These are phyloP conservation scores for Pestalotiopsis fici DNA, from an alignment of 2,329 filamentous ascomycete genomes.

Conservation along the genomic window DNA sequence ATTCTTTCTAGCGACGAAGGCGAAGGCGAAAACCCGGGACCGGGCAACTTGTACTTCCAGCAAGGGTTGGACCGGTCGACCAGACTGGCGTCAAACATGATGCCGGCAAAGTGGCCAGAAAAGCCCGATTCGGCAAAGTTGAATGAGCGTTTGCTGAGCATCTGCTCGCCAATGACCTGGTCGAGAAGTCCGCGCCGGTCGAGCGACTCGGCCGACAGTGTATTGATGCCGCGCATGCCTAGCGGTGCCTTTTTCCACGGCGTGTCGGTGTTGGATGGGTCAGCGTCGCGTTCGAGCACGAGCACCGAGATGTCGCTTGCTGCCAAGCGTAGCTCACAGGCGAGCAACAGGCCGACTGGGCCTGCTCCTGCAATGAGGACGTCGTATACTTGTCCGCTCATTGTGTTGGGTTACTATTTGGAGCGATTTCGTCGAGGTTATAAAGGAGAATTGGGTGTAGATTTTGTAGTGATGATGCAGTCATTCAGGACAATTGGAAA, in stretches of 20 bases:
- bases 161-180: constrained; percentile 20
- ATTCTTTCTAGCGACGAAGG: constrained; percentile 22
- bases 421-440: too few species aligned
- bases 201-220: constrained; percentile 33
- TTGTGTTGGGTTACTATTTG: neutral
- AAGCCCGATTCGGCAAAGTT: constrained; percentile 23
- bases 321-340: constrained; percentile 33
- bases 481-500: neutral
- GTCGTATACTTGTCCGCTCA: constrained; percentile 24
- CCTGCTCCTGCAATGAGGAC: constrained; percentile 36
- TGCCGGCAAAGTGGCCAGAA: constrained; percentile 34
- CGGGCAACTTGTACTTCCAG: constrained; percentile 28
- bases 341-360: constrained; percentile 35
- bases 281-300: constrained; percentile 32
- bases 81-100: constrained; percentile 24
- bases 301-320: constrained; percentile 30
- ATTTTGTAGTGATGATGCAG: too few species aligned
- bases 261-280: constrained; percentile 15
- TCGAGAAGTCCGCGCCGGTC: constrained; percentile 38
- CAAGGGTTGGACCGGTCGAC: constrained; percentile 27
- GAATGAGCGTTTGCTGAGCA: constrained; percentile 8
- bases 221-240: constrained; percentile 30
- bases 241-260: constrained; percentile 30
- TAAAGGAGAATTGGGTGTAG: too few species aligned
- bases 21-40: constrained; percentile 23